phyloP scores from a whole-genome alignment of 2,329 filamentous ascomycete genomes.

The Orbilia quercus region DNA sequence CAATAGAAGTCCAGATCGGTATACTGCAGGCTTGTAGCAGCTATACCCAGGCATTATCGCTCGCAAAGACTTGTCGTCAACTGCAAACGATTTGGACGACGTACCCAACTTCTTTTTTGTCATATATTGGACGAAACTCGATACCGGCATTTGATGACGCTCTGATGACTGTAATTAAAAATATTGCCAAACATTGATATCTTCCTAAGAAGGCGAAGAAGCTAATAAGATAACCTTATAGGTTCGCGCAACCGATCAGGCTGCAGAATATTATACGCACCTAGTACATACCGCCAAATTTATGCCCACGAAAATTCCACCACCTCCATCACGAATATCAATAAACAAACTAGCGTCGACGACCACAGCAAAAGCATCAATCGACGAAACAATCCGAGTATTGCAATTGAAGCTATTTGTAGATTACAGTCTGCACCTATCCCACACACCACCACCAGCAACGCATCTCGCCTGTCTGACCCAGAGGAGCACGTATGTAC shows the following conservation, averaged over 20 bases:
- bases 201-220: background rate
- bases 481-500: slow-evolving; percentile 28
- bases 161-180: slow-evolving; percentile 24
- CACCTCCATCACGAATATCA: slow-evolving; percentile 32
- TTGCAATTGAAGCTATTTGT: slow-evolving; percentile 33
- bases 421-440: slow-evolving; percentile 36
- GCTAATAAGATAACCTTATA: background rate
- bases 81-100: slow-evolving; percentile 25
- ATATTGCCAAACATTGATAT: background rate
- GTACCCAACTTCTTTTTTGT: slow-evolving; percentile 31
- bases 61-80: slow-evolving; percentile 22
- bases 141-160: slow-evolving; percentile 43
- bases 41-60: slow-evolving; percentile 32
- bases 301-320: slow-evolving; percentile 23
- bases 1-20: slow-evolving; percentile 28
- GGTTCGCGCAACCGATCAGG: slow-evolving; percentile 34
- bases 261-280: slow-evolving; percentile 33
- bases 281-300: slow-evolving; percentile 21
- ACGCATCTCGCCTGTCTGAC: slow-evolving; percentile 38
- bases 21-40: slow-evolving; percentile 30
- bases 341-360: slow-evolving; percentile 13
- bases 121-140: slow-evolving; percentile 30
- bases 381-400: slow-evolving; percentile 15
- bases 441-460: slow-evolving; percentile 12
- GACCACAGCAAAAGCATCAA: slow-evolving; percentile 24